Evolutionary conservation across 176 grass and related monocot species (phyloP), one percentile per base, ranked within the genome.

Genomic region (Carex cristatella): DNA sequence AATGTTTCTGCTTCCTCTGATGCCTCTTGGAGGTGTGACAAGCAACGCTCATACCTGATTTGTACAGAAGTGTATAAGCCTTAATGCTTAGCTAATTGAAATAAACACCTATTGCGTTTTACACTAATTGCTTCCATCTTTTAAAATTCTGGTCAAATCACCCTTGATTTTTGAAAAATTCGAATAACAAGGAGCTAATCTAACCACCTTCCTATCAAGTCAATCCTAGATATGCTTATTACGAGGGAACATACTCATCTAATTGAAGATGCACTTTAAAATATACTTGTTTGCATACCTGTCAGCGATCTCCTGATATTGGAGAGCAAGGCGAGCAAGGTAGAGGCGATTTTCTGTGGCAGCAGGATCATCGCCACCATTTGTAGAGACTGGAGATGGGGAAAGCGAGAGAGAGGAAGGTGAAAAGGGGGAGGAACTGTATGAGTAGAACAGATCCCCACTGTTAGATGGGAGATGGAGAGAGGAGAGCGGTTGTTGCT

Each of bases 221-320:
- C 57, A 57, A 57, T 33, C 51, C 74, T 57, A 57, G 30, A 32
- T 30, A 56, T 35, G 12, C 5, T 13, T 57, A 58, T 79, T 18
- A 79, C 3, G 30, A 58, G 28, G 7, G 53, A 35, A 57, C 4
- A 58, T 18, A 6, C 28, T 33, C 51, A 35, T 57, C 49, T 57
- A 58, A 14, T 35, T 30, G 2, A 58, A 79, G 19, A 48, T 19
- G 9, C 2, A 51, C 51, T 27, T 77, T 11, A 77, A 54, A 27
- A 78, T 51, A 54, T 6, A 53, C 9, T 23, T 37, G 12, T 27
- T 65, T 69, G 23, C 19, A 16, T 83, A 99, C 84, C 90, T 87
- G 28, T 99, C 91, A 57, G 87, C 85, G 78, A 96, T 91, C 78
- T 91, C 90, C 85, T 89, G 97, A 84, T 94, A 99, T 83, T 92